A percentile compares a stretch with the other conserved stretches of the same genome.
phyloP scores from a whole-genome alignment of 306 rosid genomes.

The Hylodesmum podocarpum region DNA sequence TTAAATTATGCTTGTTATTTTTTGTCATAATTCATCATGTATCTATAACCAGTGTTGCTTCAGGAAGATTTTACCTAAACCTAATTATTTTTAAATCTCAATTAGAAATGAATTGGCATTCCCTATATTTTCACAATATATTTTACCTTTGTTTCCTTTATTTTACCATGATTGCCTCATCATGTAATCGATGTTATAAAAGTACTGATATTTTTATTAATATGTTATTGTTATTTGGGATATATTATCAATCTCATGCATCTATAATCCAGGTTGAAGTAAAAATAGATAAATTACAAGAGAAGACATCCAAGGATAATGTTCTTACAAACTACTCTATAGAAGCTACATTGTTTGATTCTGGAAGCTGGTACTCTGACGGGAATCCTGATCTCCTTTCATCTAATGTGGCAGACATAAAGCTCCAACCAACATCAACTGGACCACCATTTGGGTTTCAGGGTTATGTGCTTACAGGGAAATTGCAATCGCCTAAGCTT shows the following conservation, averaged over 20 bases:
- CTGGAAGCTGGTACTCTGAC: slow-evolving; percentile 58
- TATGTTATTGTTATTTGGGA: slow-evolving; percentile 14
- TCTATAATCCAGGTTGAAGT: slow-evolving; percentile 73
- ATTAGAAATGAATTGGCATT: background rate
- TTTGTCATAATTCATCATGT: slow-evolving; percentile 9
- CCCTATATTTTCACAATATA: background rate
- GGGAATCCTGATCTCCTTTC: slow-evolving; percentile 61
- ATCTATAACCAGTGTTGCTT: background rate
- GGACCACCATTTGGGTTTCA: slow-evolving; percentile 55
- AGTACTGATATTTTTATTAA: background rate
- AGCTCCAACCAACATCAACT: slow-evolving; percentile 51
- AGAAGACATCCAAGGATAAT: slow-evolving; percentile 53
- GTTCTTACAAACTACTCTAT: slow-evolving; percentile 57
- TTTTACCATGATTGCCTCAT: background rate
- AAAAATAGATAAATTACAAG: slow-evolving; percentile 70
- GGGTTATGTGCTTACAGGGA: slow-evolving; percentile 69
- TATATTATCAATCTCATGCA: slow-evolving; percentile 20
- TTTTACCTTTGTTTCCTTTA: background rate
- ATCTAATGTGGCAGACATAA: slow-evolving; percentile 60
- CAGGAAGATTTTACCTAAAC: background rate
- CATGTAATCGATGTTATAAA: background rate
- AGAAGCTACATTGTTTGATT: slow-evolving; percentile 75
- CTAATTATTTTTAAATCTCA: background rate
- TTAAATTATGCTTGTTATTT: background rate
- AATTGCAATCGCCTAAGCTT: slow-evolving; percentile 68